Base-by-base conservation (phyloP, 306 rosid genomes). In the Morella rubra region DNA sequence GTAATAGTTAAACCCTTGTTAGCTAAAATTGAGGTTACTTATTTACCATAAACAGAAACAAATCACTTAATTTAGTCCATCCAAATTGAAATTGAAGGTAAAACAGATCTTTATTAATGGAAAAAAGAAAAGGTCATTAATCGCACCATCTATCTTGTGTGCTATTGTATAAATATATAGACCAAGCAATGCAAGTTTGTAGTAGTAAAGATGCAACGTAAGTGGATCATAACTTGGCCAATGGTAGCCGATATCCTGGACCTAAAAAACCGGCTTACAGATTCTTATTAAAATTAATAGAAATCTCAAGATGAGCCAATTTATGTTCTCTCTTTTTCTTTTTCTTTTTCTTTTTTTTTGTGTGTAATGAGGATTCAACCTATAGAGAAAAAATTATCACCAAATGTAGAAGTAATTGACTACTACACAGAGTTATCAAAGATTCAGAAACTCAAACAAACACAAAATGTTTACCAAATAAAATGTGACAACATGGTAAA, bases 321-420 rank as follows among this genome's bases (percentile, higher is more conserved):
- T 32, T 32, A 32, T 32, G 37, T 32, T 32, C 37, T 27, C 2
- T 27, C n/a, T n/a, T n/a, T n/a, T n/a, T n/a, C n/a, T n/a, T n/a
- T n/a, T n/a, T n/a, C n/a, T n/a, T n/a, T n/a, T n/a, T n/a, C n/a
- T 27, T 27, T 27, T 1, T 27, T 27, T 49, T 22, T 6, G 27
- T 56, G 60, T 14, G 47, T 49, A 45, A 73, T 19, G 44, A n/a
- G 42, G 55, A 59, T 62, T 12, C 72, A 75, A 47, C 73, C 41
- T 72, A 40, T 44, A 56, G 0, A 24, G 18, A 76, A 7, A 4
- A 52, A 37, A 40, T 55, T 4, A 41, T 51, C n/a, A 45, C 4
- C 18, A 32, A 45, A 44, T 22, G 40, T 18, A 68, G 42, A 68
- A 18, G 40, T 16, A 15, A 69, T 45, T 40, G 40, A 46, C 19